Conservation (phyloP, 805 yeast genomes). For the Suhomyces kilbournensis region DNA sequence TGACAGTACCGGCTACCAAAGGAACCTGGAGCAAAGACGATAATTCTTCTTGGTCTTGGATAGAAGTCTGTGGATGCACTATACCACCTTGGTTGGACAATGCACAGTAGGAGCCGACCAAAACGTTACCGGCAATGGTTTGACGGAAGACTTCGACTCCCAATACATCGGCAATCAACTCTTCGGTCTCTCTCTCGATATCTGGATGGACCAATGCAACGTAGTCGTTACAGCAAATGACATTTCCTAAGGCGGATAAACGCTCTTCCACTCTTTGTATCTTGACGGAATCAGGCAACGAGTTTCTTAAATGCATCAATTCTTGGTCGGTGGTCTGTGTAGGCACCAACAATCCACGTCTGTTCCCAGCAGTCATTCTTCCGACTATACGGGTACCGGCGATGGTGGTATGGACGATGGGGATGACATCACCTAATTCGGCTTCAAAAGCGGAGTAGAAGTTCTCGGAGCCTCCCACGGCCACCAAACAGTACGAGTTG, state of each 20-base stretch:
- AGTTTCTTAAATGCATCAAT: constrained; percentile 93
- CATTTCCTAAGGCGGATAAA: constrained; percentile 94
- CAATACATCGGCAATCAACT: constrained; percentile 92
- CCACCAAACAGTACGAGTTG: constrained; percentile 92
- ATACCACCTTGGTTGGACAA: constrained; percentile 96
- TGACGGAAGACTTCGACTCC: constrained; percentile 99
- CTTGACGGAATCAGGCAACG: constrained; percentile 91
- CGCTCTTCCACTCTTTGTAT: constrained; percentile 98
- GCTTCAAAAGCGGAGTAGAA: constrained; percentile 94
- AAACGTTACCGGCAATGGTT: constrained; percentile 96
- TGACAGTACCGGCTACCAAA: constrained; percentile 96
- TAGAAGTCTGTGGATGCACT: constrained; percentile 95
- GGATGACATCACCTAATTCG: constrained; percentile 93
- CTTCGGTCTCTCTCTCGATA: constrained; percentile 98
- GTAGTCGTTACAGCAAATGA: constrained; percentile 96
- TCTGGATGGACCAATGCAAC: constrained; percentile 99
- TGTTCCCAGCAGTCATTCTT: constrained; percentile 97
- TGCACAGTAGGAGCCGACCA: constrained; percentile 95
- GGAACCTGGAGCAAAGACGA: constrained; percentile 95
- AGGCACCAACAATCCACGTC: constrained; percentile 95
- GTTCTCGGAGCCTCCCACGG: constrained; percentile 90
- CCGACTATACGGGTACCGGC: constrained; percentile 98
- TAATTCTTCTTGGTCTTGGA: constrained; percentile 97
- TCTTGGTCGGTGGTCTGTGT: constrained; percentile 98
- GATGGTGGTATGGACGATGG: constrained; percentile 94